Evolutionary conservation across 1,284 basidiomycete species (phyloP), one percentile per base, ranked within the genome.

Genomic region (Leccinum pachyderme): DNA sequence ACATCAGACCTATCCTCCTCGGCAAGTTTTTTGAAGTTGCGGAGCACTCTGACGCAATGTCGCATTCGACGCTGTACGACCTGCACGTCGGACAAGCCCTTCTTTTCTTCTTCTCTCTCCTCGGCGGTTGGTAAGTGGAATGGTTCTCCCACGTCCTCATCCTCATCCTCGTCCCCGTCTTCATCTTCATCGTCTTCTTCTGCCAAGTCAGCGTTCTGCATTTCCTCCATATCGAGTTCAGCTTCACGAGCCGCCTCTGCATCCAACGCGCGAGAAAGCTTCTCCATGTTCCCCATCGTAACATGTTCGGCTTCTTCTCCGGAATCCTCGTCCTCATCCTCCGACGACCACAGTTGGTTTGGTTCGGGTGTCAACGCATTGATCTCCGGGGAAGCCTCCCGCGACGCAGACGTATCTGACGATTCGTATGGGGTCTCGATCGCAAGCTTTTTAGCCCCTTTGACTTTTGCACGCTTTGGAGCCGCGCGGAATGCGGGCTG

Each of bases 21-120:
- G 18, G 82, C 86, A 35, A 87, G 75, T 54, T 78, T 80, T 64
- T 79, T 88, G 70, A 93, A 95, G 64, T 86, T 88, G 12, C 80
- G 77, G 41, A 98, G 79, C 25, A 96, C 83, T 48, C 86, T 82
- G 11, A 93, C 91, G 62, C 93, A 90, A 70, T 93, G 87, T 60
- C 91, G 82, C 84, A 99, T 95, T 54, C 96, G 82, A 64, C 84
- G 80, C 73, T 98, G 94, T 7, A 98, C 87, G 33, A 87, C 80
- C 58, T 92, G 84, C 49, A 98, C 80, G 61, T 95, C 89, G 5
- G 87, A 81, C 41, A 88, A 88, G 11, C 86, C 87, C 8, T 74
- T 74, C 70, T 86, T 84, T 73, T 94, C 93, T 58, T 84, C 81
- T 62, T 91, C 93, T 55, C 85, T 79, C 66, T 97, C 92, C 62